These are phyloP conservation scores for Tilletia walkeri DNA, from an alignment of 1,284 basidiomycete species.

Conservation along the genomic window DNA sequence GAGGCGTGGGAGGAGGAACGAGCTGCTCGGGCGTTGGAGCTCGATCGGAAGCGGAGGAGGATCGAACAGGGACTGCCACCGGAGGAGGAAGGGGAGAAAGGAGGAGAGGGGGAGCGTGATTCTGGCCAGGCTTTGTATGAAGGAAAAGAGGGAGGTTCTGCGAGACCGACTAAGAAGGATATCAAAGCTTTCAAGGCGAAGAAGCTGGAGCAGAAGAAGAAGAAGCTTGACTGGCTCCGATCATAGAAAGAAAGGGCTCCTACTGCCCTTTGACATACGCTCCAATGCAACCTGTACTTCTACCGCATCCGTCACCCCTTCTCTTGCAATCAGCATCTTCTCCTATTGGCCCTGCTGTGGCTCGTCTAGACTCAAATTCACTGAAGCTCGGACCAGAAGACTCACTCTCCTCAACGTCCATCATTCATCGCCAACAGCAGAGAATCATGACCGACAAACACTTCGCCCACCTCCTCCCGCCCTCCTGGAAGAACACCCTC, in stretches of 20 bases:
- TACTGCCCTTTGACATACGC: too few species aligned
- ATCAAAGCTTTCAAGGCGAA: slow-evolving; percentile 5
- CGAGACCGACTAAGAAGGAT: slow-evolving; percentile 3
- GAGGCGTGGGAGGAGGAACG: slow-evolving; percentile 12
- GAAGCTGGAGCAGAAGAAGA: slow-evolving; percentile 1
- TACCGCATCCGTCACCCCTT: too few species aligned
- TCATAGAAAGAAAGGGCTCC: not conserved
- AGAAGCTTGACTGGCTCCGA: slow-evolving; percentile 10
- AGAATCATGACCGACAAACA: not conserved
- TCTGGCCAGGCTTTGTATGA: not conserved
- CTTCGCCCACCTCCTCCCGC: slow-evolving; percentile 46
- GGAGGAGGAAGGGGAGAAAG: not conserved
- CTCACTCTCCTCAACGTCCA: too few species aligned
- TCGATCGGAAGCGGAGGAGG: slow-evolving; percentile 2
- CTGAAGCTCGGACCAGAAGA: too few species aligned
- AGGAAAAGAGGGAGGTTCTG: not conserved
- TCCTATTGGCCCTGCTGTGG: too few species aligned
- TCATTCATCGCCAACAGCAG: too few species aligned
- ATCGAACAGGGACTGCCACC: slow-evolving; percentile 1
- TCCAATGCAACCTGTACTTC: too few species aligned
- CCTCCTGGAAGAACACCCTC: slow-evolving; percentile 67
- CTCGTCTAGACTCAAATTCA: too few species aligned
- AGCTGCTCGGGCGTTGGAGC: not conserved
- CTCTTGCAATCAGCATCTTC: too few species aligned
- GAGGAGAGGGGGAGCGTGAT: not conserved